Percentiles rank a stretch among this genome's conserved stretches.
These are phyloP conservation scores for Hypoxylon fuscum DNA, from an alignment of 495 filamentous ascomycete species.

Conservation along the genomic window DNA sequence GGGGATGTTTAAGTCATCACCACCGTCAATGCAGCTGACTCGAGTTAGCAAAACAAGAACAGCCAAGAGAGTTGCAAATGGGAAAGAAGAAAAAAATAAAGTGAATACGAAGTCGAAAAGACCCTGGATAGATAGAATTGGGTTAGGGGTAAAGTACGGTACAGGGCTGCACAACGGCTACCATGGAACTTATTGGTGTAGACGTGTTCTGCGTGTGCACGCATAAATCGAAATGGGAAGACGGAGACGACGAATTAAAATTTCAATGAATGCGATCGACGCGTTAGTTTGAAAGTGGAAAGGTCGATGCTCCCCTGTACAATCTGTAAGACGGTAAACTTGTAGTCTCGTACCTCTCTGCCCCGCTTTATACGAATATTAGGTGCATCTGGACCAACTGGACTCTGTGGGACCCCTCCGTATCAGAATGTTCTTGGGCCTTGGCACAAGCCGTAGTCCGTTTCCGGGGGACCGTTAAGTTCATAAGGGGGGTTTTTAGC, in stretches of 20 bases:
- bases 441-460: conserved; percentile 33
- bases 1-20: conserved; percentile 35
- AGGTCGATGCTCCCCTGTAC: background rate
- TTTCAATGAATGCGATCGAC: conserved; percentile 34
- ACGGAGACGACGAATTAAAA: conserved; percentile 22
- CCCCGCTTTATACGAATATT: conserved; percentile 27
- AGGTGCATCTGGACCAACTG: conserved; percentile 20
- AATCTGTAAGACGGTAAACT: too few species aligned
- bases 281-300: conserved; percentile 27
- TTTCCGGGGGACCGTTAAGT: too few species aligned
- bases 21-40: conserved; percentile 18
- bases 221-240: conserved; percentile 18
- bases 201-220: background rate
- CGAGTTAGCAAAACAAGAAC: conserved; percentile 7
- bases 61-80: background rate
- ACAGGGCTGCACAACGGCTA: background rate
- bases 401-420: conserved; percentile 19
- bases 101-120: conserved; percentile 33
- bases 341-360: conserved; percentile 5
- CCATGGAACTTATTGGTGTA: background rate
- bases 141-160: conserved; percentile 22
- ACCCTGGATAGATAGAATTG: conserved; percentile 6
- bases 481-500: too few species aligned
- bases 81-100: conserved; percentile 9
- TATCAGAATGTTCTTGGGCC: conserved; percentile 13